Conservation (phyloP, 768 basidiomycete genomes). For the Hygrocybe coccinea region DNA sequence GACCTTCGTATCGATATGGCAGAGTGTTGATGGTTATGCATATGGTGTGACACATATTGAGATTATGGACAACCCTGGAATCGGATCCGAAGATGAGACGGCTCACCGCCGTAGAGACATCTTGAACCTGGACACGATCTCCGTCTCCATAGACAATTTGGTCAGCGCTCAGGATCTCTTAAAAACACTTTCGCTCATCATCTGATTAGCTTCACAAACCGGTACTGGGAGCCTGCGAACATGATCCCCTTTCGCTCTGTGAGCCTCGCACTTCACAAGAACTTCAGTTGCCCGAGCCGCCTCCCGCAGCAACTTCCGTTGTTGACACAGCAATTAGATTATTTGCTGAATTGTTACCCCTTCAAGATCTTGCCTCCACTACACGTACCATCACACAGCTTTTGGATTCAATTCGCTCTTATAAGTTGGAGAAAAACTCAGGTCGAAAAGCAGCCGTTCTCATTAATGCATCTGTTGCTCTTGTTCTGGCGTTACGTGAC, state of each 20-base stretch:
- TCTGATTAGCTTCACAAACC: conserved; percentile 63
- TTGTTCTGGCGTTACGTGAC: conserved; percentile 63
- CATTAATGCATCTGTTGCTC: conserved; percentile 72
- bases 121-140: conserved; percentile 74
- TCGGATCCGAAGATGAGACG: conserved; percentile 30
- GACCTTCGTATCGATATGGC: conserved; percentile 81
- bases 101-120: conserved; percentile 39
- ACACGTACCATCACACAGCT: conserved; percentile 53
- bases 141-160: conserved; percentile 71
- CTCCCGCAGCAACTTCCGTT: conserved; percentile 74
- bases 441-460: conserved; percentile 81
- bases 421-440: conserved; percentile 80
- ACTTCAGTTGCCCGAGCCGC: conserved; percentile 51
- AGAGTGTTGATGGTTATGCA: conserved; percentile 80
- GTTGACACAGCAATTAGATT: conserved; percentile 88
- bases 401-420: conserved; percentile 61
- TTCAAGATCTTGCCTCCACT: conserved; percentile 64
- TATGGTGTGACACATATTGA: conserved; percentile 81
- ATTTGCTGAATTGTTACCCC: conserved; percentile 72
- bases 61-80: conserved; percentile 42
- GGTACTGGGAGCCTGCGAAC: conserved; percentile 77
- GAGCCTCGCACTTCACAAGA: conserved; percentile 44
- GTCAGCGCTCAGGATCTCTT: conserved; percentile 39
- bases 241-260: conserved; percentile 75
- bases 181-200: conserved; percentile 3